Evolutionary conservation across 2,329 filamentous ascomycete genomes (phyloP).

Genomic region (Taxawa tesnikishii): DNA sequence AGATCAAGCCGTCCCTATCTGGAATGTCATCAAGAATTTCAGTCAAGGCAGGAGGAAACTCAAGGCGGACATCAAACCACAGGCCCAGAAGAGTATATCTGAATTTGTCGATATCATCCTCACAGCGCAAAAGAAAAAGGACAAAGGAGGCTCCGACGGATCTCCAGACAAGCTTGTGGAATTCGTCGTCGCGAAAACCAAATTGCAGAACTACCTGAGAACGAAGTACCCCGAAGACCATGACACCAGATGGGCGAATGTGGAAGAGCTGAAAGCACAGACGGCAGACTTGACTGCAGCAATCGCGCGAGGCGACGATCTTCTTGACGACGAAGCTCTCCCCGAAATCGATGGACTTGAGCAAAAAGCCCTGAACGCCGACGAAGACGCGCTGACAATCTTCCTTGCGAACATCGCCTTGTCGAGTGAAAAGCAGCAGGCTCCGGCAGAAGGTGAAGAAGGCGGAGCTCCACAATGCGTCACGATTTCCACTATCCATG

Average conservation of each 20-base stretch:
- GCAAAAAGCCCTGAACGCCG: conserved; percentile 39
- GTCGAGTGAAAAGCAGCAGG: conserved; percentile 62
- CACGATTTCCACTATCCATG: conserved; percentile 92
- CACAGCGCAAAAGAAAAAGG: conserved; percentile 41
- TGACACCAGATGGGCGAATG: conserved; percentile 73
- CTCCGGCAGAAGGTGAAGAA: conserved; percentile 43
- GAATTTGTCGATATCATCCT: conserved; percentile 49
- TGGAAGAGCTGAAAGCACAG: conserved; percentile 75
- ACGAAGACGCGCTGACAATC: conserved; percentile 55
- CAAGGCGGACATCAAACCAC: conserved; percentile 39
- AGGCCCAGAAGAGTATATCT: conserved; percentile 44
- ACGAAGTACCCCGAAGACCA: conserved; percentile 60
- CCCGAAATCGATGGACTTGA: conserved; percentile 59
- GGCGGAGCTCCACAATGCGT: conserved; percentile 40
- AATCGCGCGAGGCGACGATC: conserved; percentile 24
- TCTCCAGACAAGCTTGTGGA: conserved; percentile 39
- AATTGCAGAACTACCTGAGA: conserved; percentile 63
- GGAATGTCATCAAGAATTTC: conserved; percentile 55
- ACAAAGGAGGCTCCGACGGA: conserved; percentile 28
- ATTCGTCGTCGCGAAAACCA: conserved; percentile 50
- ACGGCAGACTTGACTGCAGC: conserved; percentile 55
- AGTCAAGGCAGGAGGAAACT: conserved; percentile 42
- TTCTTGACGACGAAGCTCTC: conserved; percentile 37
- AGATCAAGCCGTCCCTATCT: conserved; percentile 54
- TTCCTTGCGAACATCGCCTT: conserved; percentile 87